phyloP scores from a whole-genome alignment of 805 yeast genomes.

The Kluyveromyces nonfermentans region DNA sequence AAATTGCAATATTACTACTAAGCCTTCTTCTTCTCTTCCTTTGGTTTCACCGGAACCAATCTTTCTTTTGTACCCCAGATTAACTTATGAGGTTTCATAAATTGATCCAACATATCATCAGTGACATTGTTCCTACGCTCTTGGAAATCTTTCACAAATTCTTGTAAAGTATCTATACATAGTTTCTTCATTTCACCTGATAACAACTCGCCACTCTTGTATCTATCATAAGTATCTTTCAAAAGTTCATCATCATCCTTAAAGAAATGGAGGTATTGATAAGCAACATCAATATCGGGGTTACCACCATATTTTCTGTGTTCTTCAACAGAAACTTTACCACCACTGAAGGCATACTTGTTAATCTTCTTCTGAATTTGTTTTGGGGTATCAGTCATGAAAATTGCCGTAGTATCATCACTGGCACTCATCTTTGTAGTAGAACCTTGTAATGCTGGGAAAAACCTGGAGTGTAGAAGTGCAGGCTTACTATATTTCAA shows the following conservation, averaged over 20 bases:
- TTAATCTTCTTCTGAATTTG: conserved; percentile 90
- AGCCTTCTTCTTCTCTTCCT: conserved; percentile 28
- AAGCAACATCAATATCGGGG: conserved; percentile 93
- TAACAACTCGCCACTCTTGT: conserved; percentile 70
- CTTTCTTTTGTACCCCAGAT: conserved; percentile 68
- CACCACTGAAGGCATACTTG: conserved; percentile 95
- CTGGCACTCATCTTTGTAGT: conserved; percentile 95
- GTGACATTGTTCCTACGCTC: conserved; percentile 59
- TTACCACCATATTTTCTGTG: conserved; percentile 88
- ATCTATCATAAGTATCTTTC: conserved; percentile 48
- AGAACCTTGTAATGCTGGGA: conserved; percentile 97
- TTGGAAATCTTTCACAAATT: conserved; percentile 76
- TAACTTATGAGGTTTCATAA: conserved; percentile 80
- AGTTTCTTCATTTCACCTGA: conserved; percentile 90
- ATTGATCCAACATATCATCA: conserved; percentile 50
- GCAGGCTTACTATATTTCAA: conserved; percentile 86
- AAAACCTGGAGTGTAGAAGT: conserved; percentile 85
- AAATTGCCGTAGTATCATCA: conserved; percentile 82
- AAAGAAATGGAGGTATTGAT: conserved; percentile 86
- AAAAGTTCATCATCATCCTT: conserved; percentile 79
- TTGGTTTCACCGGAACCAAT: conserved; percentile 56
- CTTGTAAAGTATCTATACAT: conserved; percentile 72
- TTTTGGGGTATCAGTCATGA: conserved; percentile 89
- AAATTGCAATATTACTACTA: neutral
- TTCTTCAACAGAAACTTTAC: conserved; percentile 77